These are phyloP conservation scores for Sporisorium graminicola DNA, from an alignment of 1,284 basidiomycete species.

Conservation along the genomic window DNA sequence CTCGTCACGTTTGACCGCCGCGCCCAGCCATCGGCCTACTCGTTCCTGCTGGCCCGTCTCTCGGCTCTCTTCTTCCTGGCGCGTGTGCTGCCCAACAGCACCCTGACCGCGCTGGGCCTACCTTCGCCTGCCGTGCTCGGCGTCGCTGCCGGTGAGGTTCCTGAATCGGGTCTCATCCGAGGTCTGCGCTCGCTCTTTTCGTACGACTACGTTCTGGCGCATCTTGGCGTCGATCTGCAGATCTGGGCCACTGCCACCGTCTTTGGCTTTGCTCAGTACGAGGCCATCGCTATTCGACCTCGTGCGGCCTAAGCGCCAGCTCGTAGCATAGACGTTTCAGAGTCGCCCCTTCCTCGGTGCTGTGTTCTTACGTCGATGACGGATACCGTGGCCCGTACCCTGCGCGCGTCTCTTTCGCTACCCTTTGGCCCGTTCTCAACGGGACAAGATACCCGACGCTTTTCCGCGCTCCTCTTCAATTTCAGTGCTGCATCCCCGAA, in stretches of 20 bases:
- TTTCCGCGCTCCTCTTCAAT: neutral
- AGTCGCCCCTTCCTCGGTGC: neutral
- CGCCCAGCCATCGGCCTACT: constrained; percentile 51
- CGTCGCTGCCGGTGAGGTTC: constrained; percentile 55
- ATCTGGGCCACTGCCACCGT: constrained; percentile 54
- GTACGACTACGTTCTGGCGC: constrained; percentile 50
- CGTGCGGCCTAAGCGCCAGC: constrained; percentile 27
- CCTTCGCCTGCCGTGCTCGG: constrained; percentile 47
- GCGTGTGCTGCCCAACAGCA: constrained; percentile 40
- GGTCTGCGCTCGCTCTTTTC: constrained; percentile 34
- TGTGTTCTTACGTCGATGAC: constrained; percentile 19
- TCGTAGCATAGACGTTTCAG: neutral
- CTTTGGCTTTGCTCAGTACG: constrained; percentile 53
- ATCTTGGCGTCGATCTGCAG: constrained; percentile 50
- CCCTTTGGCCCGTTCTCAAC: constrained; percentile 1
- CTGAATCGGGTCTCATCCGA: constrained; percentile 38
- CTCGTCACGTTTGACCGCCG: constrained; percentile 60
- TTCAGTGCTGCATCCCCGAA: neutral
- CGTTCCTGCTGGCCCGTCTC: constrained; percentile 57
- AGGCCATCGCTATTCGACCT: constrained; percentile 50
- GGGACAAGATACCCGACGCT: constrained; percentile 39
- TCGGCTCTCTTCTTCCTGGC: constrained; percentile 54
- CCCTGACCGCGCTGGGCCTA: constrained; percentile 33
- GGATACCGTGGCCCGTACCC: constrained; percentile 6
- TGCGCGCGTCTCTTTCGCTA: constrained; percentile 1